A percentile compares a stretch with the other conserved stretches of the same genome.
phyloP scores from a whole-genome alignment of 768 basidiomycete genomes.

The Mycena latifolia region DNA sequence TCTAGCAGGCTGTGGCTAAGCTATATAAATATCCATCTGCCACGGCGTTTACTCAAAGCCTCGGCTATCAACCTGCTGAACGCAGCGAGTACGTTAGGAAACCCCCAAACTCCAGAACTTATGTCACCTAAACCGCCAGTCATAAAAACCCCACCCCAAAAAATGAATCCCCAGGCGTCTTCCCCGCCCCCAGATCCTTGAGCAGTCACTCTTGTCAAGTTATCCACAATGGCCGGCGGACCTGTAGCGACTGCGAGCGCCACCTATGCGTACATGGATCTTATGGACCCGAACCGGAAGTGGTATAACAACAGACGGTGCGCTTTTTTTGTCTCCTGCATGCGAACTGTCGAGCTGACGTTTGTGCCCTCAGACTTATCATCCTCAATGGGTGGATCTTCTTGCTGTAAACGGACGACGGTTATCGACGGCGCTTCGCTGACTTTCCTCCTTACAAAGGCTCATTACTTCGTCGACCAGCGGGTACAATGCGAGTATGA shows the following conservation, averaged over 20 bases:
- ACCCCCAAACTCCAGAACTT: no score
- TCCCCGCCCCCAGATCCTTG: neutral
- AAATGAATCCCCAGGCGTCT: no score
- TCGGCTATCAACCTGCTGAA: no score
- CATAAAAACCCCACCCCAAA: conserved; percentile 17
- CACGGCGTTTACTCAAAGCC: no score
- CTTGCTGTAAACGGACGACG: conserved; percentile 61
- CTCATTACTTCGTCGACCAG: conserved; percentile 82
- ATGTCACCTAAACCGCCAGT: no score
- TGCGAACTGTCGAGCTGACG: neutral
- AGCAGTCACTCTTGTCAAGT: neutral
- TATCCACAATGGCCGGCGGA: conserved; percentile 38
- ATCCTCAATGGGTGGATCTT: conserved; percentile 77
- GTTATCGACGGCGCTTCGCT: neutral
- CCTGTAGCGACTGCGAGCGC: conserved; percentile 29
- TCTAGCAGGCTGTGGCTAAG: no score
- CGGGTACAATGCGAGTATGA: conserved; percentile 83
- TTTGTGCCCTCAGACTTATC: conserved; percentile 59
- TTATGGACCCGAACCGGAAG: conserved; percentile 55
- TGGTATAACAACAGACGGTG: no score
- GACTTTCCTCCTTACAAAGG: conserved; percentile 45
- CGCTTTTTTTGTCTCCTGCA: no score
- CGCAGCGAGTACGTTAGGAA: no score
- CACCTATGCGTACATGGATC: conserved; percentile 45
- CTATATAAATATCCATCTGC: no score